Conservation (phyloP, 225 moss, liverwort and hornwort genomes). For the Lunularia cruciata region DNA sequence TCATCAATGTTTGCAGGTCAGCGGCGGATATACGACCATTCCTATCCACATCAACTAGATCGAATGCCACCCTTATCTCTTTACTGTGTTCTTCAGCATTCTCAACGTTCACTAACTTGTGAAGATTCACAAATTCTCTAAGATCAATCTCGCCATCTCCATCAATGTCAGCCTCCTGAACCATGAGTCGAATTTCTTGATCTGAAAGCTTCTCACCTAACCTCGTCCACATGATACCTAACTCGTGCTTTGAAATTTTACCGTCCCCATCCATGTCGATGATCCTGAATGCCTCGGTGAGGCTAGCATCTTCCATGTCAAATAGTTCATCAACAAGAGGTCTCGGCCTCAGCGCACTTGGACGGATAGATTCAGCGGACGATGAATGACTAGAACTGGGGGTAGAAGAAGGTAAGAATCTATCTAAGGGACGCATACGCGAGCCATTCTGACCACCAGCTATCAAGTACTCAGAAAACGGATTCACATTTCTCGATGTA, state of each 20-base stretch:
- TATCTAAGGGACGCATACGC: too few species aligned
- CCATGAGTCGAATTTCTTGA: slow-evolving; percentile 45
- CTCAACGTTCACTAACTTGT: slow-evolving; percentile 27
- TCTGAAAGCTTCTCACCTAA: slow-evolving; percentile 46
- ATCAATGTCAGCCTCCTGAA: slow-evolving; percentile 48
- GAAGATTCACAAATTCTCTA: slow-evolving; percentile 43
- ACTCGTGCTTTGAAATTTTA: slow-evolving; percentile 48
- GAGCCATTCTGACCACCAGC: too few species aligned
- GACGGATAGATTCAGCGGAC: neutral
- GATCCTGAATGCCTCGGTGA: slow-evolving; percentile 37
- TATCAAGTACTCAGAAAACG: neutral
- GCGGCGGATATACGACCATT: slow-evolving; percentile 55
- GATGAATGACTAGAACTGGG: too few species aligned
- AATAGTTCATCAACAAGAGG: neutral
- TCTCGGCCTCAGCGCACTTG: neutral
- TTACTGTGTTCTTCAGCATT: neutral
- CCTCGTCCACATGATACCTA: slow-evolving; percentile 40
- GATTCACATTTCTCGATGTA: neutral
- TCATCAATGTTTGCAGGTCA: slow-evolving; percentile 53
- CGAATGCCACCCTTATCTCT: slow-evolving; percentile 54
- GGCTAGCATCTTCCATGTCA: neutral
- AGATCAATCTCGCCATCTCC: slow-evolving; percentile 66
- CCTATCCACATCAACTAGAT: slow-evolving; percentile 56
- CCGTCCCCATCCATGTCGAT: slow-evolving; percentile 62
- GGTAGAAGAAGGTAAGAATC: neutral